Base-by-base conservation (phyloP, 768 basidiomycete species). In the Tylopilus subfusipes region DNA sequence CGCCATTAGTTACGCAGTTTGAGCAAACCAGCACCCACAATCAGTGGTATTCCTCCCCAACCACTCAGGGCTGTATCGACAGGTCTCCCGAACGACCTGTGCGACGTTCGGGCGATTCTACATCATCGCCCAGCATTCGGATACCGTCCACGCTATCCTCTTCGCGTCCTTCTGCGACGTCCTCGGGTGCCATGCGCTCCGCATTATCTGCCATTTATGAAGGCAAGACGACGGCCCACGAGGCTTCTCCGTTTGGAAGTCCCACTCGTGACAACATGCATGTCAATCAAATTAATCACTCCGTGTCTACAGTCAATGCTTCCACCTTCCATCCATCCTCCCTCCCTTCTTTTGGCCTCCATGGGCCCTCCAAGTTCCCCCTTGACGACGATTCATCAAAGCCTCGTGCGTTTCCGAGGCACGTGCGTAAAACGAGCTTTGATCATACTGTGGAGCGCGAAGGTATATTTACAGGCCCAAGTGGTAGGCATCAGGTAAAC, bases 381-480 rank as follows among this genome's bases (percentile, higher is more conserved):
- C 58, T 52, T 56, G 59, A 78, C 56, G 57, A 69, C 61, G 61
- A 65, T 24, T 63, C 73, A 54, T 63, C 69, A 48, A 73, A 73
- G 57, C 64, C 77, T 60, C 83, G 79, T 58, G 72, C 78, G 29
- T 90, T 93, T 67, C 90, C 93, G 49, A 82, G 87, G 55, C 88
- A 89, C 70, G 90, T 93, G 54, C 83, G 93, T 57, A 97, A 97
- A 77, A 92, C 93, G 43, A 93, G 91, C 71, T 96, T 94, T 69
- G 93, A 97, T 70, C 93, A 94, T 72, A 94, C 93, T 4, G 86
- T 95, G 38, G 79, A 81, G 34, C 82, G 81, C 59, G 84, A 86
- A 56, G 82, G 79, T 34, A 78, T 85, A 51, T 74, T 83, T 54
- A 65, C 75, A 29, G 82, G 80, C 39, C 71, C 82, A 46, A 79